Percentiles rank a stretch among this genome's conserved stretches.
Evolutionary conservation across 225 moss, liverwort and hornwort genomes (phyloP).

Genomic region (Physcomitrium patens): DNA sequence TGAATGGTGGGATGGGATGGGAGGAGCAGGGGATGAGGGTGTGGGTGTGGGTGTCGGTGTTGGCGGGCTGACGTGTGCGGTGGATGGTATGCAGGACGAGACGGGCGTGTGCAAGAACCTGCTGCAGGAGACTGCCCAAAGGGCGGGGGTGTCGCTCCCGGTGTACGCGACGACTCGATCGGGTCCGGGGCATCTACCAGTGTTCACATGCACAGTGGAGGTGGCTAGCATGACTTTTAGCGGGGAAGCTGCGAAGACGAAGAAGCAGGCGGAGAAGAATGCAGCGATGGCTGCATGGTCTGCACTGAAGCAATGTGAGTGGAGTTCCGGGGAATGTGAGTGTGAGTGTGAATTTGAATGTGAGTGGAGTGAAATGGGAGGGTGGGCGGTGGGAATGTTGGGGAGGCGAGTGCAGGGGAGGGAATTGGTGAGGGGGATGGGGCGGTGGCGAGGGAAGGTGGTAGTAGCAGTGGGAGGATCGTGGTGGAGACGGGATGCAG

Average conservation of each 20-base stretch:
- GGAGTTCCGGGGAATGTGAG: background rate
- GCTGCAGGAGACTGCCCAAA: slow-evolving; percentile 96
- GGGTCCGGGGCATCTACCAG: slow-evolving; percentile 98
- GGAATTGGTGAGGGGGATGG: too few relatives aligned
- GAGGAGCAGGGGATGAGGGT: background rate
- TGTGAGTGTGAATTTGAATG: too few relatives aligned
- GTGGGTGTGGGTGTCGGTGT: slow-evolving; percentile 13
- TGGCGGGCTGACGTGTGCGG: slow-evolving; percentile 17
- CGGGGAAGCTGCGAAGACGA: slow-evolving; percentile 95
- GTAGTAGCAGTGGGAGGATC: too few relatives aligned
- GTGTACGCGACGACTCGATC: slow-evolving; percentile 90
- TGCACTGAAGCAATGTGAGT: slow-evolving; percentile 87
- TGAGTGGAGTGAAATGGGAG: too few relatives aligned
- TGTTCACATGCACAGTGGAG: slow-evolving; percentile 96
- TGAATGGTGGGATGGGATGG: background rate
- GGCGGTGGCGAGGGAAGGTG: background rate
- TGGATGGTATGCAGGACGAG: slow-evolving; percentile 78
- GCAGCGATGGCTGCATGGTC: slow-evolving; percentile 99
- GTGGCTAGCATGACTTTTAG: slow-evolving; percentile 85
- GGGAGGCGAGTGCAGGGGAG: too few relatives aligned
- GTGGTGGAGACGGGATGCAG: too few relatives aligned
- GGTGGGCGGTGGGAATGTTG: too few relatives aligned
- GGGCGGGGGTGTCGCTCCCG: slow-evolving; percentile 94
- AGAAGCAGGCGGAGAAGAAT: slow-evolving; percentile 99
- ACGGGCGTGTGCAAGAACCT: slow-evolving; percentile 99